phyloP scores from a whole-genome alignment of 495 filamentous ascomycete species.

The Talaromyces borbonicus region DNA sequence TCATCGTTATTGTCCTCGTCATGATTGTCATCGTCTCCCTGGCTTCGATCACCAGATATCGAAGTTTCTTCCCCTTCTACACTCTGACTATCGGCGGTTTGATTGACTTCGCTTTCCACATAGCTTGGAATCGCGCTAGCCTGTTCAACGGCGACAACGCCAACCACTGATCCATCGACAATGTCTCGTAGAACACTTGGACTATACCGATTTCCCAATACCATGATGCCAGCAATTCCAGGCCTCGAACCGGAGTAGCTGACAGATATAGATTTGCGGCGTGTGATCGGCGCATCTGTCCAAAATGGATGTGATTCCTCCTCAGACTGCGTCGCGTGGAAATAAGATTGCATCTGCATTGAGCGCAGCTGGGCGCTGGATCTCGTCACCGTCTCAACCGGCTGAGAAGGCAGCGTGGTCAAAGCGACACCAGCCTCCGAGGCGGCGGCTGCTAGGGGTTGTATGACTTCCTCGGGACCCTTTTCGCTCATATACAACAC shows the following conservation, averaged over 20 bases:
- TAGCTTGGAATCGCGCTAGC: constrained; percentile 20
- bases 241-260: constrained; percentile 41
- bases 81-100: not conserved
- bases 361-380: constrained; percentile 60
- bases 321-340: constrained; percentile 42
- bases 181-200: constrained; percentile 39
- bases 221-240: constrained; percentile 42
- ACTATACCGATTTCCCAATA: constrained; percentile 39
- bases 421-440: constrained; percentile 23
- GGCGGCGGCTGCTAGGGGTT: constrained; percentile 37
- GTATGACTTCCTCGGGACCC: constrained; percentile 54
- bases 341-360: constrained; percentile 78
- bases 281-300: constrained; percentile 37
- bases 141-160: constrained; percentile 44
- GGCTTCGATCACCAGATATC: constrained; percentile 7
- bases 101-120: not conserved
- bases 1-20: not conserved
- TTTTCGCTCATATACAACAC: constrained; percentile 69
- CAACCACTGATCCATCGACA: constrained; percentile 49
- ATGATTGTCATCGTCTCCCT: not conserved
- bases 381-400: constrained; percentile 50
- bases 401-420: constrained; percentile 43
- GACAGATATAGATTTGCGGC: constrained; percentile 43
- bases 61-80: constrained; percentile 15
- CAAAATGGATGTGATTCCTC: constrained; percentile 32